Percentiles rank a stretch among this genome's conserved stretches.
Conservation (phyloP, 306 rosid species). For the Castanea mollissima region DNA sequence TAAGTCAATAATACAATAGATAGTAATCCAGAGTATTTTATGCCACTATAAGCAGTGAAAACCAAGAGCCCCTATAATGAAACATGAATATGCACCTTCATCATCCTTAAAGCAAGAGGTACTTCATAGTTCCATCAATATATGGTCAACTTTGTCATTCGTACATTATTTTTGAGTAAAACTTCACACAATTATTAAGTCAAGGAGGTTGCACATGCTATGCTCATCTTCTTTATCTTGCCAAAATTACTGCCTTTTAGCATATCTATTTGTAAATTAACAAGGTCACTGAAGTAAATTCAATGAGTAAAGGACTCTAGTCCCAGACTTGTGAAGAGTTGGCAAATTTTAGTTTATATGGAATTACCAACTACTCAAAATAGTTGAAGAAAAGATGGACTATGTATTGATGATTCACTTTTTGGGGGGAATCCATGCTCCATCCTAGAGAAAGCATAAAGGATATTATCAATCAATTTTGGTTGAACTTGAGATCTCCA, state of each 20-base stretch:
- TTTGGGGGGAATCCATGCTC: neutral
- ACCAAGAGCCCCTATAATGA: constrained; percentile 8
- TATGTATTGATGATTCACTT: neutral
- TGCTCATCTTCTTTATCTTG: neutral
- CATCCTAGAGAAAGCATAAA: neutral
- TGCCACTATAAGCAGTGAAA: constrained; percentile 4
- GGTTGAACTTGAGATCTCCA: neutral
- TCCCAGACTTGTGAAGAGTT: neutral
- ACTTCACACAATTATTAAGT: neutral
- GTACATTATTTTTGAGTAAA: neutral
- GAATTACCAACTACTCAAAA: neutral
- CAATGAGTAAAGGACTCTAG: neutral
- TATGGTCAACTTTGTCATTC: neutral
- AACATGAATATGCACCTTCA: constrained; percentile 12
- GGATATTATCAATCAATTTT: neutral
- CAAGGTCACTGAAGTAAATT: neutral
- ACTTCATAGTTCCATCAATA: neutral
- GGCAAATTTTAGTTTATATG: neutral
- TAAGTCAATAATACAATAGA: neutral
- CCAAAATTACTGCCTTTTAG: neutral
- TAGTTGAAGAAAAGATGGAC: neutral
- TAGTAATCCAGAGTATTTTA: constrained; percentile 5
- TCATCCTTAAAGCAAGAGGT: constrained; percentile 2
- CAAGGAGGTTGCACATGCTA: neutral
- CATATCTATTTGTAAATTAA: neutral